Percentiles rank a stretch among this genome's conserved stretches.
Evolutionary conservation across 805 yeast genomes (phyloP).

Genomic region (Saccharomyces cerevisiae): DNA sequence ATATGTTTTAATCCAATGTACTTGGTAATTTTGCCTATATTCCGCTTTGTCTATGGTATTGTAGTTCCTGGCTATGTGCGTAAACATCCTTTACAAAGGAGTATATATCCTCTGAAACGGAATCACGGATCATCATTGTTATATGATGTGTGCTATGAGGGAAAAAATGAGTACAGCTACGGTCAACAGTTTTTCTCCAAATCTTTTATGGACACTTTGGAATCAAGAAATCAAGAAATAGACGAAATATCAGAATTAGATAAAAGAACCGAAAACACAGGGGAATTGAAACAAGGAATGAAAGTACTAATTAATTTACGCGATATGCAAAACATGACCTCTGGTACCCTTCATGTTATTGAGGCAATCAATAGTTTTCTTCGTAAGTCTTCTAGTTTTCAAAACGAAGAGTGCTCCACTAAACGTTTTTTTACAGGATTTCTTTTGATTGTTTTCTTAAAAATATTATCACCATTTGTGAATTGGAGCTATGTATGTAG

Average conservation of each 20-base stretch:
- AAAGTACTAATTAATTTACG: conserved; percentile 52
- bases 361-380: conserved; percentile 48
- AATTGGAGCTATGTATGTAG: conserved; percentile 62
- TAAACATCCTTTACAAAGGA: conserved; percentile 54
- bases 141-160: conserved; percentile 23
- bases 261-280: neutral
- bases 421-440: conserved; percentile 42
- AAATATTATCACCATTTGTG: conserved; percentile 41
- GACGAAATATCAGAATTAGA: conserved; percentile 3
- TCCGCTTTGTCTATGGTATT: conserved; percentile 46
- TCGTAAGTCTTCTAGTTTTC: conserved; percentile 59
- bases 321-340: conserved; percentile 61
- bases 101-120: conserved; percentile 36
- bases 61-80: conserved; percentile 63
- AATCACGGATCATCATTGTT: conserved; percentile 47
- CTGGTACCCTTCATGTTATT: conserved; percentile 42
- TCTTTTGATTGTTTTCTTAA: conserved; percentile 32
- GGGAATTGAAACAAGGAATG: conserved; percentile 20
- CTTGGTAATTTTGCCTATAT: conserved; percentile 53
- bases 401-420: conserved; percentile 60
- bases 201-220: conserved; percentile 10
- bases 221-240: conserved; percentile 2
- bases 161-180: conserved; percentile 17
- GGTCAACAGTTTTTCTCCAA: conserved; percentile 31
- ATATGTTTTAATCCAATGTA: conserved; percentile 66